Conservation (phyloP, 257 asterid genomes). For the Avicennia marina region DNA sequence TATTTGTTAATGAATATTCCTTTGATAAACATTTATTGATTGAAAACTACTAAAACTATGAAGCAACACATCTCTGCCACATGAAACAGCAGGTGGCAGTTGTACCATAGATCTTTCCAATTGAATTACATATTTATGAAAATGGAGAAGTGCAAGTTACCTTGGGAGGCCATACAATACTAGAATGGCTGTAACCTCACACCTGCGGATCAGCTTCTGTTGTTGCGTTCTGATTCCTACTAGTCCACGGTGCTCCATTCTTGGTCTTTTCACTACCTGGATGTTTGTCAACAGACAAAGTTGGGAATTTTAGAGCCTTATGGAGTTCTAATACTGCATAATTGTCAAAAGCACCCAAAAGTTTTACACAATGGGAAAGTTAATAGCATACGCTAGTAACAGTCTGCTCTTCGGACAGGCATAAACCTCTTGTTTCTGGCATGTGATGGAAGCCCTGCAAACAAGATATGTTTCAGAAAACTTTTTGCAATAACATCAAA, state of each 20-base stretch:
- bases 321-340: no score
- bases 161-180: slow-evolving; percentile 96
- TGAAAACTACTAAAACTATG: no score
- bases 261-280: slow-evolving; percentile 78
- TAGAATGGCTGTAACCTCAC: slow-evolving; percentile 97
- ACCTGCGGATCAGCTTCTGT: slow-evolving; percentile 75
- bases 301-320: no score
- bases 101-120: neutral
- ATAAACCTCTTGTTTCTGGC: slow-evolving; percentile 98
- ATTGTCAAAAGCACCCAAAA: neutral
- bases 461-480: neutral
- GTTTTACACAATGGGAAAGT: slow-evolving; percentile 1
- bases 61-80: no score
- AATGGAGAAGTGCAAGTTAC: slow-evolving; percentile 30
- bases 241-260: slow-evolving; percentile 70
- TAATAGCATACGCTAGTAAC: slow-evolving; percentile 72
- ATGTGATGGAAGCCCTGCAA: slow-evolving; percentile 91
- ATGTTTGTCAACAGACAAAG: neutral
- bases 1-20: no score
- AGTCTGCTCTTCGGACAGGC: slow-evolving; percentile 97
- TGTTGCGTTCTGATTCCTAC: slow-evolving; percentile 84
- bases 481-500: neutral
- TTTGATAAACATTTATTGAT: no score
- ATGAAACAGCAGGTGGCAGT: no score
- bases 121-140: neutral